These are phyloP conservation scores for Verticillium albo-atrum DNA, from an alignment of 2,329 filamentous ascomycete genomes.

Conservation along the genomic window DNA sequence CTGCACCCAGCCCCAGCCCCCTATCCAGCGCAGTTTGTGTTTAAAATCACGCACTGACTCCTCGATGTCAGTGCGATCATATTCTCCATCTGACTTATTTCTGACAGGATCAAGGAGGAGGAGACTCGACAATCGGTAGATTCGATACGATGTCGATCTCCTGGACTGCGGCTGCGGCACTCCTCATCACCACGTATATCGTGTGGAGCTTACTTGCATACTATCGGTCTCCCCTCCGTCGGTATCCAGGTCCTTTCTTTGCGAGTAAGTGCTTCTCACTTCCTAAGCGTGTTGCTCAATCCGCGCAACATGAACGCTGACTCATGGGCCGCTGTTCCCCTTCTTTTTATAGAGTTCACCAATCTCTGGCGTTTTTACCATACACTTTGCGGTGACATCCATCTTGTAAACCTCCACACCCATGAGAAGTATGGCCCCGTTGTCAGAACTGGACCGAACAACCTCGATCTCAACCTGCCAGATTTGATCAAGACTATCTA, in stretches of 20 bases:
- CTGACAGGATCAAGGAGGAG: not conserved
- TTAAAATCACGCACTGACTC: not conserved
- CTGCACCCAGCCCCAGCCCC: not conserved
- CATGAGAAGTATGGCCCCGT: constrained; percentile 26
- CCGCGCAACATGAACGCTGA: not conserved
- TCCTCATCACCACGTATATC: not conserved
- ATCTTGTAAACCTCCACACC: constrained; percentile 15
- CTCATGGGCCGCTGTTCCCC: not conserved
- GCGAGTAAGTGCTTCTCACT: constrained; percentile 16
- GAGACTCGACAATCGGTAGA: no score
- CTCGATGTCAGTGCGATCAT: not conserved
- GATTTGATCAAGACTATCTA: constrained; percentile 22
- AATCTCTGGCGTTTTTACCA: constrained; percentile 1
- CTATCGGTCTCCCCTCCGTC: constrained; percentile 17
- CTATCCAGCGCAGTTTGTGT: not conserved
- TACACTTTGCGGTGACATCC: not conserved
- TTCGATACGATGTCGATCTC: not conserved
- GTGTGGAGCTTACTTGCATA: not conserved
- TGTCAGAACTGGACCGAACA: constrained; percentile 25
- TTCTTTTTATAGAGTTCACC: not conserved
- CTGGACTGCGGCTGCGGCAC: not conserved
- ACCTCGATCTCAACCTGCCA: constrained; percentile 19
- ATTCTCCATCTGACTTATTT: not conserved
- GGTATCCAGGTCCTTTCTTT: constrained; percentile 25
- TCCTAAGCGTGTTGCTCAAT: not conserved